These are phyloP conservation scores for Globisporangium recalcitrans DNA, from an alignment of 352 stramenopile species.

Conservation along the genomic window DNA sequence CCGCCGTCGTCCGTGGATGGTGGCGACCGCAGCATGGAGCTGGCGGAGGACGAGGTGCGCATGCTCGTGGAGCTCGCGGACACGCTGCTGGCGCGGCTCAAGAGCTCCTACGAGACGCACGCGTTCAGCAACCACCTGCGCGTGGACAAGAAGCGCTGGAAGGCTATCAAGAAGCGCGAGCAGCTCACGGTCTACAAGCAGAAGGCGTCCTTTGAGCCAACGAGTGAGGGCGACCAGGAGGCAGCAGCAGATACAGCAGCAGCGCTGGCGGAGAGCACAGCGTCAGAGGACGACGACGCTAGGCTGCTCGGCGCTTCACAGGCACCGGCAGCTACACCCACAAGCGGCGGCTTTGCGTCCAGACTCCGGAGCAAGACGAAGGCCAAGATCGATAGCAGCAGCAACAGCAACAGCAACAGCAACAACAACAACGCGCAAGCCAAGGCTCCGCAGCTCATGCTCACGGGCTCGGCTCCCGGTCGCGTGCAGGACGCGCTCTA, in stretches of 20 bases:
- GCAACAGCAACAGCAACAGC: neutral
- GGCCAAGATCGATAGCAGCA: neutral
- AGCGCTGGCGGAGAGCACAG: neutral
- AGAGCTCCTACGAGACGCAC: constrained; percentile 32
- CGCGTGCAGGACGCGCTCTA: constrained; percentile 61
- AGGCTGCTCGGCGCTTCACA: constrained; percentile 10
- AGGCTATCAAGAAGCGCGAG: constrained; percentile 59
- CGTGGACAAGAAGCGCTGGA: constrained; percentile 52
- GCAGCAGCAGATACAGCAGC: constrained; percentile 10
- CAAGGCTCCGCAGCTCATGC: constrained; percentile 32
- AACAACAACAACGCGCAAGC: neutral
- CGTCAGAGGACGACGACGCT: neutral
- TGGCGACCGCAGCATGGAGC: constrained; percentile 13
- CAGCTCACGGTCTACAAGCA: constrained; percentile 56
- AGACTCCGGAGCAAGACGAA: neutral
- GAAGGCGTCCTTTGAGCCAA: constrained; percentile 5
- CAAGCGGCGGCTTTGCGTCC: neutral
- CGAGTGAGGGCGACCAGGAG: constrained; percentile 2
- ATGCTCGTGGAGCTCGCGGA: constrained; percentile 35
- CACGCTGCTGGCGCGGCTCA: constrained; percentile 35
- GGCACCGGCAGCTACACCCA: neutral
- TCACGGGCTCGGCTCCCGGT: constrained; percentile 37
- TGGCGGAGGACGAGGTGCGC: constrained; percentile 49
- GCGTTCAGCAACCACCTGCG: constrained; percentile 16
- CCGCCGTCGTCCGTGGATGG: constrained; percentile 7